Evolutionary conservation across 2,329 filamentous ascomycete genomes (phyloP), one percentile per base, ranked within the genome.

Genomic region (Fusarium graminum): DNA sequence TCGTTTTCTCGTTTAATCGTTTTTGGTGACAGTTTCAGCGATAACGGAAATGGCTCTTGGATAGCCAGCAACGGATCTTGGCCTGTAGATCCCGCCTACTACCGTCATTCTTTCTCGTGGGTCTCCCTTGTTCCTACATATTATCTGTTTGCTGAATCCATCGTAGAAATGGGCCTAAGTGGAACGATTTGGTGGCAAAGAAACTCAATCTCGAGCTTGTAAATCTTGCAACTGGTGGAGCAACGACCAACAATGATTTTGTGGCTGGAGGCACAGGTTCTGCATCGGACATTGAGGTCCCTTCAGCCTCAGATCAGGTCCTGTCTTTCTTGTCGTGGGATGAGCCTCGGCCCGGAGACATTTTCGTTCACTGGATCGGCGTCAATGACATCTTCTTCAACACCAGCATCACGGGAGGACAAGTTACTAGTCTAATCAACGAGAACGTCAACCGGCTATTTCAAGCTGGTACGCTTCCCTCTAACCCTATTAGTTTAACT

Each of bases 11-110:
- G 65, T 0, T 45, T 67, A n/a, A 44, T 67, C 16, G 64, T 67
- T 10, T 65, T 67, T n/a, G 65, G 65, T 6, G 65, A 67, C 10
- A 67, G 65, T 42, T 67, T 67, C 43, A 67, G 65, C 29, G 65
- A 67, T 2, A 65, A 67, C 8, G 65, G 64, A 11, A 65, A 67
- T 40, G 65, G 65, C 0, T 67, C 65, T 22, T 67, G 65, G 65
- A 14, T 67, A 13, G 64, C 16, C 4, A 67, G 65, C 25, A 65
- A 67, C 13, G 59, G 55, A 22, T 43, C 64, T 7, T 67, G 65
- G 65, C 64, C 65, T 6, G 46, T n/a, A 12, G 65, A 67, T 4
- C 64, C 54, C 30, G 64, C 64, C 4, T 67, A 67, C 9, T 67
- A 65, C 11, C 19, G 32, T 2, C 65, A 67, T 34, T 68, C 63